These are phyloP conservation scores for Xerocomus potaroensis DNA, from an alignment of 768 basidiomycete species.

Conservation along the genomic window DNA sequence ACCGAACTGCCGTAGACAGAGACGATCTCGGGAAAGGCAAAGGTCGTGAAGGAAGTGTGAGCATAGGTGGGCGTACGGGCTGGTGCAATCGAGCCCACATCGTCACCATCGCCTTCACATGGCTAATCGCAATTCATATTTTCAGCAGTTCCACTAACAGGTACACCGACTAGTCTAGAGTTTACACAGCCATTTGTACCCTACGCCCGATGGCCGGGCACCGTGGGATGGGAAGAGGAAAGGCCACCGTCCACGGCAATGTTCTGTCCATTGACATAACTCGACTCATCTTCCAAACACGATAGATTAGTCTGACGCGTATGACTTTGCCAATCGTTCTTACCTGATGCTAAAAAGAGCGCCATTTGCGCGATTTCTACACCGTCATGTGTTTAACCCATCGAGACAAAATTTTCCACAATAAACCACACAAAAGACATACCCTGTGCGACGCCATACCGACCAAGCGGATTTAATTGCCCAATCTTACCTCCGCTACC, in stretches of 20 bases:
- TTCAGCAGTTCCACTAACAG: not conserved
- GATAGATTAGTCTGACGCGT: constrained; percentile 6
- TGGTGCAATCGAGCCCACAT: too few species aligned
- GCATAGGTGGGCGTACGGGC: too few species aligned
- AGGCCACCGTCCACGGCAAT: constrained; percentile 86
- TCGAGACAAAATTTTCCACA: constrained; percentile 11
- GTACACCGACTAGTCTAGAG: not conserved
- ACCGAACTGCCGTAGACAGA: too few species aligned
- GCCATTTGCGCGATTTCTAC: constrained; percentile 84
- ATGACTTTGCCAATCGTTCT: constrained; percentile 15
- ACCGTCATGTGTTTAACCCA: constrained; percentile 8
- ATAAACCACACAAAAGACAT: constrained; percentile 9
- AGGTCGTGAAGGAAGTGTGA: too few species aligned
- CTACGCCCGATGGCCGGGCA: constrained; percentile 71
- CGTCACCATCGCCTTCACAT: too few species aligned
- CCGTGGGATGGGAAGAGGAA: constrained; percentile 71
- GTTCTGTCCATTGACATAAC: constrained; percentile 89
- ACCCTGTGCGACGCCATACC: constrained; percentile 84
- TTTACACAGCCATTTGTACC: not conserved
- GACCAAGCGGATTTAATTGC: constrained; percentile 71
- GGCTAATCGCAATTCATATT: not conserved
- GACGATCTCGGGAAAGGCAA: too few species aligned
- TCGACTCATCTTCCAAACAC: constrained; percentile 64
- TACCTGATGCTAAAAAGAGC: constrained; percentile 85
- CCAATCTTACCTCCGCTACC: constrained; percentile 79